A percentile compares a stretch with the other conserved stretches of the same genome.
Conservation (phyloP, 768 basidiomycete species). For the Steccherinum ochraceum region DNA sequence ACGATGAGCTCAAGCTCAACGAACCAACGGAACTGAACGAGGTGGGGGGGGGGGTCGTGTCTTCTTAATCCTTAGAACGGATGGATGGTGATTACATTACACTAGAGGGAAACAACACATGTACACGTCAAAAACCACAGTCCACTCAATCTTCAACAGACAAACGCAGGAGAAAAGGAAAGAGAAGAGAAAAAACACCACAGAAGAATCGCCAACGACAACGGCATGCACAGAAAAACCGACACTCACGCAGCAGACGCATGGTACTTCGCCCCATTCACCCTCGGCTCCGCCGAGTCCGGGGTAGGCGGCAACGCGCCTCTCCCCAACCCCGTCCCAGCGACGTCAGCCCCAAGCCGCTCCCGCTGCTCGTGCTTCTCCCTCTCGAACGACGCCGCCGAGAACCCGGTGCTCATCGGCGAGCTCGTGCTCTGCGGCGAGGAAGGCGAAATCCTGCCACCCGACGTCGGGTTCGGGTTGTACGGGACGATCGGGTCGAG, state of each 20-base stretch:
- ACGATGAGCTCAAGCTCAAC: too few species aligned
- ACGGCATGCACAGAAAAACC: background rate
- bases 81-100: background rate
- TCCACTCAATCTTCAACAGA: too few species aligned
- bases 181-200: background rate
- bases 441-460: conserved; percentile 24
- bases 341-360: too few species aligned
- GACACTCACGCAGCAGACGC: background rate
- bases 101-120: background rate
- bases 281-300: conserved; percentile 36
- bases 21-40: too few species aligned
- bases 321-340: background rate
- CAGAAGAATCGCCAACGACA: background rate
- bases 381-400: conserved; percentile 40
- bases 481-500: conserved; percentile 17
- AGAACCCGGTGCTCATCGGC: conserved; percentile 18
- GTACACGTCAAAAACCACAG: background rate
- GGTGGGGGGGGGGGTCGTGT: background rate
- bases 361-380: conserved; percentile 36
- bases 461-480: conserved; percentile 9
- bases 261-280: conserved; percentile 9
- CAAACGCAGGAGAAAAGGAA: background rate
- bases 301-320: conserved; percentile 32
- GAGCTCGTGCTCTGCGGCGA: conserved; percentile 36
- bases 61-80: too few species aligned